Conservation (phyloP, 176 grass and related monocot genomes). For the Rhipidocladum racemiflorum region DNA sequence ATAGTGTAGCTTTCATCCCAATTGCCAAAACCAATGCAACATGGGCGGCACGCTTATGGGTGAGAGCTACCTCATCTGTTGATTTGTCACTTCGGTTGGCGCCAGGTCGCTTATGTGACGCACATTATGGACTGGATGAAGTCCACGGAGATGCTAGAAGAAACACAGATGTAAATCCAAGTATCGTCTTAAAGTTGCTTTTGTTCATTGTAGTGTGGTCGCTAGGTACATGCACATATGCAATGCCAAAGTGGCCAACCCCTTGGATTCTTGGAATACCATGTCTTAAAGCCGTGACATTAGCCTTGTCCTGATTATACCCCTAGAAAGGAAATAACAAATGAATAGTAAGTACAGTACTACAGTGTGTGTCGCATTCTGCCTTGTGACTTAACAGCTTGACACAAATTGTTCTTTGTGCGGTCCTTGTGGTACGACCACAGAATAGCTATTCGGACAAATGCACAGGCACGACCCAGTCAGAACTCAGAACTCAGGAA, state of each 20-base stretch:
- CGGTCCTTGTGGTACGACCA: too few species aligned
- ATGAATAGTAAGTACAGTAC: too few species aligned
- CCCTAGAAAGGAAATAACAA: neutral
- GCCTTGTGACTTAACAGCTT: neutral
- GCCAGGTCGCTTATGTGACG: slow-evolving; percentile 8
- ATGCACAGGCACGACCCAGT: too few species aligned
- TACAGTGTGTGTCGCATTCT: neutral
- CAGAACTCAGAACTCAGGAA: too few species aligned
- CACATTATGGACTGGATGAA: slow-evolving; percentile 3
- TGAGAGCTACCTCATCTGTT: slow-evolving; percentile 9
- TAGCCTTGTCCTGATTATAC: neutral
- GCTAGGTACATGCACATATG: neutral
- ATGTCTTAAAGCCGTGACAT: neutral
- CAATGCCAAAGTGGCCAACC: neutral
- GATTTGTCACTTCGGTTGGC: neutral
- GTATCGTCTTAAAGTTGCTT: slow-evolving; percentile 18
- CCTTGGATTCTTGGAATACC: neutral
- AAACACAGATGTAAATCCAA: slow-evolving; percentile 3
- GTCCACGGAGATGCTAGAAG: neutral
- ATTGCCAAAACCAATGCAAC: neutral
- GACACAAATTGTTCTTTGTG: too few species aligned
- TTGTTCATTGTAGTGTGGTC: neutral
- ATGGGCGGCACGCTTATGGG: neutral
- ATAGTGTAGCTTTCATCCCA: neutral
- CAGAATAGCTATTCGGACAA: too few species aligned